Conservation (phyloP, 768 basidiomycete species). For the Fomitopsis pulvina region DNA sequence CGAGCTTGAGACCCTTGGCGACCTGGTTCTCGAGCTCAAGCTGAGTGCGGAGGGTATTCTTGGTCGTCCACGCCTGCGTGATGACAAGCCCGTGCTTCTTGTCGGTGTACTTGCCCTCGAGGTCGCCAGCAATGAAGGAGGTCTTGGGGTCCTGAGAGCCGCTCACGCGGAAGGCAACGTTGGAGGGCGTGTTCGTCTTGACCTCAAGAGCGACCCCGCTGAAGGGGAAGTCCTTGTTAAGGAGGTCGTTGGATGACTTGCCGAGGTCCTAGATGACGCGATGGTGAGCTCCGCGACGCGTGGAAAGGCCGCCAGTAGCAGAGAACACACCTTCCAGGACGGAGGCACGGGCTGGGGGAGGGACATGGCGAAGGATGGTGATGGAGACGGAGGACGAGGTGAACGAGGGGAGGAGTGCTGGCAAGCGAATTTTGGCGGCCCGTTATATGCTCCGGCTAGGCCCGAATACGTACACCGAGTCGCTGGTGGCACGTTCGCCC, state of each 20-base stretch:
- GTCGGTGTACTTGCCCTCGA: conserved; percentile 94
- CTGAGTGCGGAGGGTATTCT: conserved; percentile 86
- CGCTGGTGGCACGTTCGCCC: conserved; percentile 1
- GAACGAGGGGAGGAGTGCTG: not conserved
- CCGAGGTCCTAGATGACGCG: conserved; percentile 67
- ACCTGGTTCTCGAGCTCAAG: conserved; percentile 96
- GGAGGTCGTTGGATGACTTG: conserved; percentile 94
- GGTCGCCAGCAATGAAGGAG: conserved; percentile 72
- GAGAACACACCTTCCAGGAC: conserved; percentile 80
- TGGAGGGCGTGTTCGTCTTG: conserved; percentile 84
- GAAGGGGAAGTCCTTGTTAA: conserved; percentile 90
- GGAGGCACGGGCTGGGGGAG: conserved; percentile 95
- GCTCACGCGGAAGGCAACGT: conserved; percentile 90
- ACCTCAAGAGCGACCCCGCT: conserved; percentile 66
- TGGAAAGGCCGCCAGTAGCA: not conserved
- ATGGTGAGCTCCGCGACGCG: conserved; percentile 1
- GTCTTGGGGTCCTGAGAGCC: conserved; percentile 77
- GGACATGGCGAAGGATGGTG: conserved; percentile 51
- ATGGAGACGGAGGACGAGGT: conserved; percentile 23
- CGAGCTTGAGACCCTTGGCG: conserved; percentile 96
- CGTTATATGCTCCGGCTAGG: conserved; percentile 2
- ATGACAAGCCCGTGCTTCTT: conserved; percentile 87
- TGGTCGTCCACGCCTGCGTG: conserved; percentile 94
- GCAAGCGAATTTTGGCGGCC: conserved; percentile 3
- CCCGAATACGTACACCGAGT: not conserved